These are phyloP conservation scores for Trichosporon inkin DNA, from an alignment of 1,284 basidiomycete species.

Conservation along the genomic window DNA sequence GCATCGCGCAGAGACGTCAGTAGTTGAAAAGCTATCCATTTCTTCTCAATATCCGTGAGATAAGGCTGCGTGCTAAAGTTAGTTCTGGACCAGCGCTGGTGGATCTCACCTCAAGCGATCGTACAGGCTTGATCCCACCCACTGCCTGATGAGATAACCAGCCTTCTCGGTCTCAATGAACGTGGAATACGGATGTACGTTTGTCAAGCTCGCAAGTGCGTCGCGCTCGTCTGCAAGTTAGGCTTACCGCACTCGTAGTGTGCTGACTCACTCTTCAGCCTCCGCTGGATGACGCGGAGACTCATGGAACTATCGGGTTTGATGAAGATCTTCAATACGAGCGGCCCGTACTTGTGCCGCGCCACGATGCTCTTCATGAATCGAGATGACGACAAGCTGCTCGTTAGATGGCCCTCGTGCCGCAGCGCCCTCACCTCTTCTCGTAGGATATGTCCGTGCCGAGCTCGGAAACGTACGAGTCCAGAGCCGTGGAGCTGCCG, in stretches of 20 bases:
- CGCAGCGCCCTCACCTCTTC: conserved; percentile 65
- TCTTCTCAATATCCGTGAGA: conserved; percentile 85
- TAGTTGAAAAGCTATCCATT: conserved; percentile 96
- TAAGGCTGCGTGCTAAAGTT: conserved; percentile 83
- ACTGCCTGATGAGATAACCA: conserved; percentile 91
- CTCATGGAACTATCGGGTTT: conserved; percentile 72
- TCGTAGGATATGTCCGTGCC: conserved; percentile 82
- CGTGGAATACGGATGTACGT: conserved; percentile 83
- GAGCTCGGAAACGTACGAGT: conserved; percentile 83
- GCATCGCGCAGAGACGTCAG: conserved; percentile 79
- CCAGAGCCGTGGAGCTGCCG: conserved; percentile 62
- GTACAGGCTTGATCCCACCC: conserved; percentile 90
- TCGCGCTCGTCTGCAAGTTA: conserved; percentile 69
- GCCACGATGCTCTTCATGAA: conserved; percentile 90
- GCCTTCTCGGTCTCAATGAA: conserved; percentile 95
- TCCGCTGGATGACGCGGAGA: conserved; percentile 62
- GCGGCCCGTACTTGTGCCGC: conserved; percentile 63
- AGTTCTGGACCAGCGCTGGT: not conserved
- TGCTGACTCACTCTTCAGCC: conserved; percentile 61
- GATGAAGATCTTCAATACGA: conserved; percentile 76
- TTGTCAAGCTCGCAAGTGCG: conserved; percentile 73
- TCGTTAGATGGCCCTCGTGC: not conserved
- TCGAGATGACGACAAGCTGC: conserved; percentile 68
- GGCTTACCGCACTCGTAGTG: not conserved
- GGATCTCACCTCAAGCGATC: conserved; percentile 86